Evolutionary conservation across 768 basidiomycete genomes (phyloP).

Genomic region (Mycena latifolia): DNA sequence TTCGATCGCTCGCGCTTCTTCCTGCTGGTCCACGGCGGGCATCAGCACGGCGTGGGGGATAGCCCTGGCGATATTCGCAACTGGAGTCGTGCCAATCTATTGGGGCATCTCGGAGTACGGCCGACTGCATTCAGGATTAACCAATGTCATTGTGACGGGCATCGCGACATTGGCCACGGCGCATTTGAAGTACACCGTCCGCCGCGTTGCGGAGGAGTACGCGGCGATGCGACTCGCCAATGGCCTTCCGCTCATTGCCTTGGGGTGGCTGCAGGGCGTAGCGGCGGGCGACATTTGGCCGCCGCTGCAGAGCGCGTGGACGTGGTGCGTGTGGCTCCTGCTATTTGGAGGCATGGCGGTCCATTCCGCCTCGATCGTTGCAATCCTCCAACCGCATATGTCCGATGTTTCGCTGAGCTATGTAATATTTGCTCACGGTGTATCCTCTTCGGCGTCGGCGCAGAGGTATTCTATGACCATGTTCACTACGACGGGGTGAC

Average conservation of each 20-base stretch:
- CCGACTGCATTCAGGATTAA: slow-evolving; percentile 1
- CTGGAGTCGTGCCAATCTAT: slow-evolving; percentile 6
- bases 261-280: slow-evolving; percentile 18
- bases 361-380: slow-evolving; percentile 25
- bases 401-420: too few relatives aligned
- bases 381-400: slow-evolving; percentile 25
- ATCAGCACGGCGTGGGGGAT: slow-evolving; percentile 18
- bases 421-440: not conserved
- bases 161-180: slow-evolving; percentile 20
- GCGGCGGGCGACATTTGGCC: slow-evolving; percentile 1
- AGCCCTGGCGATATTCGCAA: slow-evolving; percentile 1
- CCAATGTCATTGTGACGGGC: slow-evolving; percentile 15
- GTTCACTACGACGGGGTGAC: not conserved
- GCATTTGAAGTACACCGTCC: slow-evolving; percentile 22
- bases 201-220: slow-evolving; percentile 3
- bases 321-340: slow-evolving; percentile 15
- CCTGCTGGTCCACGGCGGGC: slow-evolving; percentile 13
- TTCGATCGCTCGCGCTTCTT: slow-evolving; percentile 12
- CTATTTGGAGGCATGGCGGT: slow-evolving; percentile 18
- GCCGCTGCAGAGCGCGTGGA: not conserved
- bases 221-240: not conserved
- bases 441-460: not conserved
- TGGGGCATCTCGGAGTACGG: slow-evolving; percentile 13
- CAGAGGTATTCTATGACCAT: slow-evolving; percentile 4
- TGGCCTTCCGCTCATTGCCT: slow-evolving; percentile 3